Conservation (phyloP, 2,329 filamentous ascomycete species). For the Chaetomiaceae sp. region DNA sequence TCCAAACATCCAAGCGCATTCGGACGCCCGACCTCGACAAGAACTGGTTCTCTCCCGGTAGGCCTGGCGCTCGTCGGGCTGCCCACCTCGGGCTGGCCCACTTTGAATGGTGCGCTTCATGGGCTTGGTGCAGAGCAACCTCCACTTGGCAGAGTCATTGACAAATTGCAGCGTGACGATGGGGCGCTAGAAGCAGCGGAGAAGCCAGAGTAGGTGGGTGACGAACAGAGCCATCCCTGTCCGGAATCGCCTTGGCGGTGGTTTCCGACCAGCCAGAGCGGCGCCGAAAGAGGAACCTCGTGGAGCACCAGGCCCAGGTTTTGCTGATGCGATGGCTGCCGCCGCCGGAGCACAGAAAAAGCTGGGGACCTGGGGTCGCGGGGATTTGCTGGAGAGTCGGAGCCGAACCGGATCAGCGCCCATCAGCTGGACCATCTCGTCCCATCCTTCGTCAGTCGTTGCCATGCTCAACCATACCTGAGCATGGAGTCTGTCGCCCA, state of each 20-base stretch:
- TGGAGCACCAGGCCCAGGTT: no score
- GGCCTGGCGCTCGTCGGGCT: no score
- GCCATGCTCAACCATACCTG: no score
- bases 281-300: conserved; percentile 24
- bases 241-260: conserved; percentile 22
- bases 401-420: conserved; percentile 16
- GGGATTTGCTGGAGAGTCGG: conserved; percentile 7
- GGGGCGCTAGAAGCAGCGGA: conserved; percentile 17
- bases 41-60: no score
- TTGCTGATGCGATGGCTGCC: not conserved
- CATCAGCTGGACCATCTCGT: conserved; percentile 13
- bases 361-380: conserved; percentile 13
- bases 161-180: conserved; percentile 15
- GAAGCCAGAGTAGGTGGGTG: conserved; percentile 15
- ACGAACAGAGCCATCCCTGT: conserved; percentile 23
- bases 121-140: not conserved
- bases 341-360: not conserved
- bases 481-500: not conserved
- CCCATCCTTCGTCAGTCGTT: not conserved
- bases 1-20: conserved; percentile 8
- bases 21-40: not conserved
- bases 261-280: conserved; percentile 24
- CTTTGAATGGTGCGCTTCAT: conserved; percentile 8
- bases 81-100: not conserved
- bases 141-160: conserved; percentile 1